Conservation (phyloP, 1,284 basidiomycete genomes). For the Ceratorhiza oryzae-sativae region DNA sequence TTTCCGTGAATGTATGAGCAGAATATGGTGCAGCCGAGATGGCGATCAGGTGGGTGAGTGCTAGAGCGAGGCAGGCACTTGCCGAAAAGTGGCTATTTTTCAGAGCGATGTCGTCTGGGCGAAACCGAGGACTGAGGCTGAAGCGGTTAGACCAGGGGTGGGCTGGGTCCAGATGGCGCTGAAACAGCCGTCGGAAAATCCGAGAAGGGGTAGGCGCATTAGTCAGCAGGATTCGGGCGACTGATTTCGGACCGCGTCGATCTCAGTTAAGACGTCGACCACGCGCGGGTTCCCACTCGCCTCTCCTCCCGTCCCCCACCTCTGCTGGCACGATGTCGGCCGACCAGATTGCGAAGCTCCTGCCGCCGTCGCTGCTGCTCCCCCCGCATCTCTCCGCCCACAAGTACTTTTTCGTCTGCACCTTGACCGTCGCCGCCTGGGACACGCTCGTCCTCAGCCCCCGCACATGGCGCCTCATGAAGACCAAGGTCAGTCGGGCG, state of each 20-base stretch:
- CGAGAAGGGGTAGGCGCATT: not conserved
- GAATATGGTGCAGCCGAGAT: no score
- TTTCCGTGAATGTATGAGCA: no score
- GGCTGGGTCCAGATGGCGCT: not conserved
- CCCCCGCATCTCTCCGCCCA: slow-evolving; percentile 78
- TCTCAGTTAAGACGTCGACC: slow-evolving; percentile 28
- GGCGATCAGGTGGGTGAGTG: no score
- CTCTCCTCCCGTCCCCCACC: slow-evolving; percentile 64
- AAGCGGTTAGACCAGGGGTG: not conserved
- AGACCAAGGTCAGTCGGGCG: slow-evolving; percentile 51
- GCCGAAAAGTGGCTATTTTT: no score
- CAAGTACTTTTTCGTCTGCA: slow-evolving; percentile 86
- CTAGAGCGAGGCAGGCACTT: no score
- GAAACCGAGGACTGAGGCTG: not conserved
- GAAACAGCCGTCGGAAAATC: slow-evolving; percentile 16
- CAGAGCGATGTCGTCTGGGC: no score
- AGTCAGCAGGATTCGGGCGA: slow-evolving; percentile 14
- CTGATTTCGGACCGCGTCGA: slow-evolving; percentile 22
- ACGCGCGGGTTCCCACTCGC: slow-evolving; percentile 7
- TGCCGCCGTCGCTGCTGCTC: slow-evolving; percentile 50
- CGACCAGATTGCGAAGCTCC: slow-evolving; percentile 39
- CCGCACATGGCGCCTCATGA: slow-evolving; percentile 72
- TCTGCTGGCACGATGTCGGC: slow-evolving; percentile 28
- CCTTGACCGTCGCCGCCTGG: slow-evolving; percentile 84
- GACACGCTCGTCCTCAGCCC: slow-evolving; percentile 82